A percentile compares a stretch with the other conserved stretches of the same genome.
These are phyloP conservation scores for Fraxinus velutina DNA, from an alignment of 305 asterid genomes.

Conservation along the genomic window DNA sequence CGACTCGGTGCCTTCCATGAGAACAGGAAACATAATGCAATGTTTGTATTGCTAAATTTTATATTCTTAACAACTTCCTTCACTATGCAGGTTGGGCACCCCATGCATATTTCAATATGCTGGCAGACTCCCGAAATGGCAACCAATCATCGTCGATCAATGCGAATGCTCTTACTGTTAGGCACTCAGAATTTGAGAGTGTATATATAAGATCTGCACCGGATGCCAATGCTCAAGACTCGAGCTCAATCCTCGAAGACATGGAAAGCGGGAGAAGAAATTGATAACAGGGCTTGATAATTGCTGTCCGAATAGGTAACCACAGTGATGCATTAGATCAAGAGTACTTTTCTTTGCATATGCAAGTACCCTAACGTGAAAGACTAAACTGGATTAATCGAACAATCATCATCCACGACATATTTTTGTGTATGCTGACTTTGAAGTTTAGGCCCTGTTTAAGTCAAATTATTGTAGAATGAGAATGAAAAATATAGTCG, in stretches of 20 bases:
- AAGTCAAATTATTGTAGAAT: too few relatives aligned
- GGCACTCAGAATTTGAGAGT: conserved; percentile 43
- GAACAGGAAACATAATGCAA: not conserved
- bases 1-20: not conserved
- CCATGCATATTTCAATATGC: conserved; percentile 71
- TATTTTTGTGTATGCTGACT: not conserved
- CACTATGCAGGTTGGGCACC: conserved; percentile 79
- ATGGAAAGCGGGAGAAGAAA: conserved; percentile 40
- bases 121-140: conserved; percentile 54
- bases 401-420: not conserved
- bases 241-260: conserved; percentile 35
- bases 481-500: too few relatives aligned
- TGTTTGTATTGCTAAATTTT: not conserved
- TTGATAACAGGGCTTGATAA: conserved; percentile 24
- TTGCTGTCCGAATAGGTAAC: conserved; percentile 19
- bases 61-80: not conserved
- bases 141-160: conserved; percentile 31
- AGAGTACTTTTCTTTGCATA: not conserved
- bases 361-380: not conserved
- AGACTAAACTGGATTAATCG: not conserved
- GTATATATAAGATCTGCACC: conserved; percentile 34
- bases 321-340: not conserved
- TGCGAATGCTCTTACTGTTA: conserved; percentile 32
- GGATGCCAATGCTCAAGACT: conserved; percentile 20
- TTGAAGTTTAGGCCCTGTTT: not conserved